Evolutionary conservation across 805 yeast species (phyloP).

Genomic region (Schwanniomyces occidentalis): DNA sequence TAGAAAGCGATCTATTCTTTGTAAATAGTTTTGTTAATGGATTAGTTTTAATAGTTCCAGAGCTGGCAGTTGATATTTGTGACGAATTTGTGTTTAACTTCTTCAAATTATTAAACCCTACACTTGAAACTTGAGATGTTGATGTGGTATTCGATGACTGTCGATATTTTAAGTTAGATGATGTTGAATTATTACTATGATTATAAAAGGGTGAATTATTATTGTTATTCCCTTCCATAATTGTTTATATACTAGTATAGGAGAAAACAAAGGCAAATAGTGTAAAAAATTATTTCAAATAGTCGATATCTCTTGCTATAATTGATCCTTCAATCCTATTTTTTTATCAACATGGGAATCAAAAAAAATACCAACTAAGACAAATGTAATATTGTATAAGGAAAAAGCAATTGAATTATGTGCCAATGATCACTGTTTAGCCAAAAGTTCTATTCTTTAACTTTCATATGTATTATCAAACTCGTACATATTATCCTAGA

Average conservation of each 20-base stretch:
- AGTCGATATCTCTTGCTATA: no score
- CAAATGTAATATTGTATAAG: no score
- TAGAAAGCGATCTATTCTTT: constrained; percentile 24
- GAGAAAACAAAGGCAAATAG: background rate
- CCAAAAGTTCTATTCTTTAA: no score
- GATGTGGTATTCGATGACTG: constrained; percentile 3
- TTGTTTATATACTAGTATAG: background rate
- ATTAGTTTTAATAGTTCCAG: constrained; percentile 25
- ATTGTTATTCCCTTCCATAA: constrained; percentile 3
- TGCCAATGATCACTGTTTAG: no score
- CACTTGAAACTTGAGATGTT: constrained; percentile 23
- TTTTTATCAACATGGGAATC: no score
- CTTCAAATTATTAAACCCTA: constrained; percentile 34
- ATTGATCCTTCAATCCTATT: no score
- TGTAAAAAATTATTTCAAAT: background rate
- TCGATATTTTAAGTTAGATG: constrained; percentile 8
- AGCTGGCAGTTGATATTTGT: constrained; percentile 19
- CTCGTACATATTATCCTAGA: no score
- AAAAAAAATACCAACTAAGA: no score
- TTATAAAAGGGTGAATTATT: constrained; percentile 5
- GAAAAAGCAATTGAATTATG: no score
- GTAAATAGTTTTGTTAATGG: constrained; percentile 32
- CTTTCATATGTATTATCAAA: no score
- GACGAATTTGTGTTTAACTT: constrained; percentile 30
- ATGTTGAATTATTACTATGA: constrained; percentile 10